A percentile compares a stretch with the other conserved stretches of the same genome.
These are phyloP conservation scores for Aspergillus ruber DNA, from an alignment of 2,329 filamentous ascomycete species.

Conservation along the genomic window DNA sequence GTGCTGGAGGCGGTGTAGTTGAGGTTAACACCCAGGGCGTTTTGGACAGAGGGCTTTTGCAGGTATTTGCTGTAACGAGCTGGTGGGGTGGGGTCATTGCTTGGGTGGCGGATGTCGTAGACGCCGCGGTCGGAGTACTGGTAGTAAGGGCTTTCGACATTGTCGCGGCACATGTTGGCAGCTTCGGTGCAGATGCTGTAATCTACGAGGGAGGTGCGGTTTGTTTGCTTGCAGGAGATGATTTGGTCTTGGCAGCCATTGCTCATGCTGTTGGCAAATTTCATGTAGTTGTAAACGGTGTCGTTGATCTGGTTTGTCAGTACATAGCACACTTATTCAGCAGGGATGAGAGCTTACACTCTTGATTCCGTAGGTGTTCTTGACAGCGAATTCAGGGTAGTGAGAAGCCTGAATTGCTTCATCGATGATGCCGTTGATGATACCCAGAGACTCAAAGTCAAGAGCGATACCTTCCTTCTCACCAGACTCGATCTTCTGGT, in stretches of 20 bases:
- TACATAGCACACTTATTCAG: background rate
- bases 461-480: slow-evolving; percentile 44
- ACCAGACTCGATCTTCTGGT: slow-evolving; percentile 48
- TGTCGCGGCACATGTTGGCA: slow-evolving; percentile 48
- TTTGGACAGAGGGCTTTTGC: slow-evolving; percentile 52
- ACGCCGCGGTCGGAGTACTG: slow-evolving; percentile 47
- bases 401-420: slow-evolving; percentile 44
- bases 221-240: slow-evolving; percentile 57
- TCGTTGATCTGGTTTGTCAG: slow-evolving; percentile 42
- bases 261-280: slow-evolving; percentile 55
- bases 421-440: slow-evolving; percentile 53
- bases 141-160: slow-evolving; percentile 55
- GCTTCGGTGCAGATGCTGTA: slow-evolving; percentile 50
- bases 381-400: slow-evolving; percentile 48
- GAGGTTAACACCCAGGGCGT: slow-evolving; percentile 56
- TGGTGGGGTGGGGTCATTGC: slow-evolving; percentile 57
- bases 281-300: slow-evolving; percentile 54
- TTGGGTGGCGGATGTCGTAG: slow-evolving; percentile 56
- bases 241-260: slow-evolving; percentile 57
- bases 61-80: slow-evolving; percentile 58
- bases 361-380: slow-evolving; percentile 53
- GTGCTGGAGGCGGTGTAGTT: slow-evolving; percentile 50
- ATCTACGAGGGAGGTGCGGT: slow-evolving; percentile 51
- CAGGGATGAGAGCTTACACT: slow-evolving; percentile 14
- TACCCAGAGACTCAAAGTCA: slow-evolving; percentile 49